A percentile compares a stretch with the other conserved stretches of the same genome.
Conservation (phyloP, 2,329 filamentous ascomycete species). For the Diaporthe sp. region DNA sequence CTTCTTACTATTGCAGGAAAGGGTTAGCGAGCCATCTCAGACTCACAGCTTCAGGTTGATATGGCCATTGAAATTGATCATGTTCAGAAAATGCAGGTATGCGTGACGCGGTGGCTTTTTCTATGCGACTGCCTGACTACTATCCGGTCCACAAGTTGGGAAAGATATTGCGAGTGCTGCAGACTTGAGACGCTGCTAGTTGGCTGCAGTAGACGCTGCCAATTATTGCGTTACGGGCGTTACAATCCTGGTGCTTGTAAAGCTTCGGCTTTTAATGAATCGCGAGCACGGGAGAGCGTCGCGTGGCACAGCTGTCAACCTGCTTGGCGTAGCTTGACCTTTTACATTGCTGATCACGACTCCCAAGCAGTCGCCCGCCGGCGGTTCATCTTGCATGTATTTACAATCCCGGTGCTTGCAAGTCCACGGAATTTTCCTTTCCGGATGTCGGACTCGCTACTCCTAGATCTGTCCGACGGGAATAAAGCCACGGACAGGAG, state of each 20-base stretch:
- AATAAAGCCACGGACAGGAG: neutral
- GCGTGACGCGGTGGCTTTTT: too few species aligned
- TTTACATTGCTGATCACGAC: constrained; percentile 5
- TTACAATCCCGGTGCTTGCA: neutral
- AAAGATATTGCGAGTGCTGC: too few species aligned
- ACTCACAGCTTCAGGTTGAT: too few species aligned
- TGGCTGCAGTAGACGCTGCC: too few species aligned
- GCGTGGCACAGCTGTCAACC: constrained; percentile 9
- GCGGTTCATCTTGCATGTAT: neutral
- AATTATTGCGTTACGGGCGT: too few species aligned
- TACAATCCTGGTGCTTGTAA: neutral
- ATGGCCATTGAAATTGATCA: too few species aligned
- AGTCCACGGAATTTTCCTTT: neutral
- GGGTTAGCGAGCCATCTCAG: too few species aligned
- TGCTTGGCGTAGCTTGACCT: neutral
- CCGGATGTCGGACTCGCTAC: constrained; percentile 23
- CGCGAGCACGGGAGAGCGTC: constrained; percentile 4
- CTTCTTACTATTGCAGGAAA: too few species aligned
- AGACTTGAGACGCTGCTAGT: neutral
- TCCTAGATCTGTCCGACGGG: neutral
- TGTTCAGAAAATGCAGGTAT: too few species aligned
- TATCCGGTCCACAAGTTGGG: too few species aligned
- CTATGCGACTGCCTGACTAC: too few species aligned
- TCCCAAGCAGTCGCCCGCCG: neutral
- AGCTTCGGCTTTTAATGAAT: constrained; percentile 12